These are phyloP conservation scores for Euphorbia neoarborescens DNA, from an alignment of 441 rosid species.

Conservation along the genomic window DNA sequence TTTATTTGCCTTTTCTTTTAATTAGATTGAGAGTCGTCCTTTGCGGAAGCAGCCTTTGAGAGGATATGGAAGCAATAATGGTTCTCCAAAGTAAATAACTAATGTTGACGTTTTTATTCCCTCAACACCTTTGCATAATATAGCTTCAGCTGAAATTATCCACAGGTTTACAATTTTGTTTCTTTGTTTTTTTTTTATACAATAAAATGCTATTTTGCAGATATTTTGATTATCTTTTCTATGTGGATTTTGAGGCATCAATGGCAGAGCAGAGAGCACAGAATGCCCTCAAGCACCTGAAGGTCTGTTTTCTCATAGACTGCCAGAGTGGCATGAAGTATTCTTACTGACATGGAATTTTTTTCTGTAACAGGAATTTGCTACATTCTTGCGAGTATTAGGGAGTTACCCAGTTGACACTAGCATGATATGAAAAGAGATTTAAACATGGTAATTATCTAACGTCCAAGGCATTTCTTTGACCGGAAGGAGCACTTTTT, in stretches of 20 bases:
- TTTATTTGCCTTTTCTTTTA: constrained; percentile 18
- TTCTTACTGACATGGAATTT: constrained; percentile 4
- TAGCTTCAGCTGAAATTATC: background rate
- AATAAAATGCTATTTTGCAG: constrained; percentile 31
- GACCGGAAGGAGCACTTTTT: background rate
- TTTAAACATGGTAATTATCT: constrained; percentile 20
- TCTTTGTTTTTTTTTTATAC: background rate
- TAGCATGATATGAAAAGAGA: constrained; percentile 45
- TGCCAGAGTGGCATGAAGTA: background rate
- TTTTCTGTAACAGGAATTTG: constrained; percentile 64
- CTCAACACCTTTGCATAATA: background rate
- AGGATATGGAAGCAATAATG: constrained; percentile 40
- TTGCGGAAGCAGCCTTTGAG: constrained; percentile 60
- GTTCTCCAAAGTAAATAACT: constrained; percentile 44
- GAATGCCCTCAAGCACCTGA: constrained; percentile 79
- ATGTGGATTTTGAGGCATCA: constrained; percentile 95
- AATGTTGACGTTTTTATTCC: constrained; percentile 15
- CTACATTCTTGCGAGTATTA: constrained; percentile 82
- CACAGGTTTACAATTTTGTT: background rate
- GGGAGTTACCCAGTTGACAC: constrained; percentile 95
- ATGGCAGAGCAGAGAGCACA: constrained; percentile 94
- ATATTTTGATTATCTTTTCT: constrained; percentile 86
- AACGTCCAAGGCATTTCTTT: background rate
- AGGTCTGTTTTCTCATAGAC: constrained; percentile 34
- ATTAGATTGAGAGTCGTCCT: constrained; percentile 97